phyloP scores from a whole-genome alignment of 306 rosid genomes.

The Trifolium repens region DNA sequence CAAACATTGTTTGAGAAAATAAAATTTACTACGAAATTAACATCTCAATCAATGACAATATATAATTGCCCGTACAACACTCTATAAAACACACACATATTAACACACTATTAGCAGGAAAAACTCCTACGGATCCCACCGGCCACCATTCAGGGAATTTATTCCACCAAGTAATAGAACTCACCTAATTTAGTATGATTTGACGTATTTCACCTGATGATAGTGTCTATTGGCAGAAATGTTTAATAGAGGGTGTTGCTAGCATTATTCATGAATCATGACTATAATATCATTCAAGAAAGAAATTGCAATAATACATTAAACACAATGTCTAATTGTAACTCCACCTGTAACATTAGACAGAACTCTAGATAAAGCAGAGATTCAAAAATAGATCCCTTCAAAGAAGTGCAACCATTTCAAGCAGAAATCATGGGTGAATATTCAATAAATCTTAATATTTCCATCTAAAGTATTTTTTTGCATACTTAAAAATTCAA shows the following conservation, averaged over 20 bases:
- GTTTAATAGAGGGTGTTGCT: background rate
- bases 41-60: background rate
- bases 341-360: conserved; percentile 21
- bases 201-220: background rate
- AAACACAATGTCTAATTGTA: background rate
- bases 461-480: background rate
- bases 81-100: background rate
- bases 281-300: background rate
- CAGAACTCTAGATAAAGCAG: conserved; percentile 3
- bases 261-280: background rate
- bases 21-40: conserved; percentile 7
- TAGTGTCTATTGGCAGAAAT: background rate
- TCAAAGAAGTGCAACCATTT: background rate
- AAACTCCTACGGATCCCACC: background rate
- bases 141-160: background rate
- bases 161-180: background rate
- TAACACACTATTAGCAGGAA: background rate
- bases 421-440: conserved; percentile 9
- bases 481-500: conserved; percentile 28
- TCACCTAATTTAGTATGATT: background rate
- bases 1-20: background rate
- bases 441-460: conserved; percentile 16
- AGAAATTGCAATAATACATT: background rate
- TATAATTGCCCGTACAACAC: background rate
- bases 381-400: background rate